Evolutionary conservation across 1,139 yeast genomes (phyloP).

Genomic region (Geotrichum aggregatum): DNA sequence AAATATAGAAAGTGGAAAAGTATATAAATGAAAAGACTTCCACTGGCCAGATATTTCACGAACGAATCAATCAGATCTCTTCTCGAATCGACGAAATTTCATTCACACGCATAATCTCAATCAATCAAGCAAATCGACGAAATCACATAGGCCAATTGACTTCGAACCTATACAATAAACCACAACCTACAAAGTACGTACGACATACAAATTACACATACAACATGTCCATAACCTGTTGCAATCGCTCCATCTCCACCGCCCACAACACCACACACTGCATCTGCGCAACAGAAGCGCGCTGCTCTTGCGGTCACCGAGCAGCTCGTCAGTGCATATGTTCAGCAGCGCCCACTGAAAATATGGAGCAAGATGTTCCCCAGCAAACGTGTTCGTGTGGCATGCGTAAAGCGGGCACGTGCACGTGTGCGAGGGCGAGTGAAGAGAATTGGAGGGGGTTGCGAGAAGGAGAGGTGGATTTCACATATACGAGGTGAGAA

Average conservation of each 20-base stretch:
- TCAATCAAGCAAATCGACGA: too few relatives aligned
- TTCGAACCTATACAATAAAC: too few relatives aligned
- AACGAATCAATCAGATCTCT: too few relatives aligned
- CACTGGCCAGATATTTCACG: too few relatives aligned
- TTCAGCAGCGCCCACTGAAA: constrained; percentile 38
- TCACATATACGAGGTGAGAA: constrained; percentile 39
- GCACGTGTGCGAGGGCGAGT: constrained; percentile 41
- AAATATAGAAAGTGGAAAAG: too few relatives aligned
- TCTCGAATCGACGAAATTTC: too few relatives aligned
- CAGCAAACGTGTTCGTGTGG: constrained; percentile 42
- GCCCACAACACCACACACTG: too few relatives aligned
- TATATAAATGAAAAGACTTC: too few relatives aligned
- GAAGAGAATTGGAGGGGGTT: constrained; percentile 30
- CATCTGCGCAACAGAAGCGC: constrained; percentile 42
- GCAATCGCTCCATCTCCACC: constrained; percentile 35
- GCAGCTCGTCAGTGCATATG: constrained; percentile 43
- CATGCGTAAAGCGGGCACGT: constrained; percentile 34
- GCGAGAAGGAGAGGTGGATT: constrained; percentile 43
- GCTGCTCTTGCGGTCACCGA: constrained; percentile 44
- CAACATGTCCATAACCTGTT: constrained; percentile 31
- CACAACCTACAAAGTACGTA: background rate
- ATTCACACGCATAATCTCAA: too few relatives aligned
- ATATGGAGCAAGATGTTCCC: constrained; percentile 32
- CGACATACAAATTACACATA: background rate
- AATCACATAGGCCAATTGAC: too few relatives aligned